Evolutionary conservation across 495 filamentous ascomycete genomes (phyloP), one percentile per base, ranked within the genome.

Genomic region (Trichoderma erinaceum): DNA sequence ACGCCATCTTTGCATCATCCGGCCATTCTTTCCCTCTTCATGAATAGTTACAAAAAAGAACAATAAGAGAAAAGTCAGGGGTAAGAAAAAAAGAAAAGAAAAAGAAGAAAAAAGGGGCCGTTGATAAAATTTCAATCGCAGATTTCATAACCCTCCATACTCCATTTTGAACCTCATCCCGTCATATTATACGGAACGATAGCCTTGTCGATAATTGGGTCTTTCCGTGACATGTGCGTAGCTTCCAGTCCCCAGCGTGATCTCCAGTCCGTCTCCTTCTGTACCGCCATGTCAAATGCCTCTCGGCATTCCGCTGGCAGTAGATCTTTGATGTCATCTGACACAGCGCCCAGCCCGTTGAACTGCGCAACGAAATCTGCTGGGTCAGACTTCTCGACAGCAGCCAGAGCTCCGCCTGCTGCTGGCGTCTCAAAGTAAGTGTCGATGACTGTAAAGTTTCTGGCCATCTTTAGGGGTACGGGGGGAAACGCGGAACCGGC

Each of bases 391-490:
- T 77, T 73, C n/a, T 80, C 72, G 61, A 84, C 79, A n/a, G 79
- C 76, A 16, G 77, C 74, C 4, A 73, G 70, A 12, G 79, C 70
- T 27, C 83, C 69, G 66, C 80, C 75, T 2, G 72, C 70, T 0
- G 77, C 72, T 1, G 92, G 88, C 10, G 83, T 80, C 71, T 88
- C 85, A 73, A 85, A 87, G 72, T 86, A 77, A 12, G 87, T 87
- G 72, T 97, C 93, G 23, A 87, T 79, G 69, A 96, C 83, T 67
- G 89, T 81, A 78, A 90, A 94, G 72, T 92, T 93, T 65, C 88
- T 86, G 15, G 88, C 82, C 64, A 92, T 81, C 68, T 86, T 78
- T 1, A 85, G 78, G 8, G 89, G 84, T 27, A 96, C 78, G 11
- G 85, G 80, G 3, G 88, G 78, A 74, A 95, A 94, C 35, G 84